Conservation (phyloP, 2,329 filamentous ascomycete genomes). For the Phaeosphaeria sp. region DNA sequence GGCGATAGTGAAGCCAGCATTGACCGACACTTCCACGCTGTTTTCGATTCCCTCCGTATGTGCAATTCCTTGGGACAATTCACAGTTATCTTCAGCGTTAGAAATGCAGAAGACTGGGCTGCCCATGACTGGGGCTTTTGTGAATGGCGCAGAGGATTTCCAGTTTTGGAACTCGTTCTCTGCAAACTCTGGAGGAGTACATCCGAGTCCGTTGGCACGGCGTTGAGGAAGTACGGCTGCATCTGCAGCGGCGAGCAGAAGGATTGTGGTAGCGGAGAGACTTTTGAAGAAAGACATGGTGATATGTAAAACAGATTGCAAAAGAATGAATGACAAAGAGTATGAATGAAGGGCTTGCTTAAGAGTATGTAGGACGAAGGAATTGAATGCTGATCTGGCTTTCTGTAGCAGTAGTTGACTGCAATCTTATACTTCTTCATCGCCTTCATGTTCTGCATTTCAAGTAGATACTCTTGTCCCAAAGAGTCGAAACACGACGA, state of each 20-base stretch:
- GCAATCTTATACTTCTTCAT: neutral
- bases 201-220: neutral
- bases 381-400: neutral
- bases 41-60: neutral
- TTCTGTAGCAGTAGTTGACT: neutral
- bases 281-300: conserved; percentile 1
- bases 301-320: neutral
- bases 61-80: conserved; percentile 1
- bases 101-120: conserved; percentile 3
- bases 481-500: neutral
- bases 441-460: neutral
- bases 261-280: neutral
- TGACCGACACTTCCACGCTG: neutral
- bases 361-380: neutral
- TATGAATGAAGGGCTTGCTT: neutral
- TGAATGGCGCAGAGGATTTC: conserved; percentile 5
- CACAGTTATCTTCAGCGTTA: conserved; percentile 3
- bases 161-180: neutral
- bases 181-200: neutral
- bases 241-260: neutral
- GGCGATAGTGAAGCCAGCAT: neutral
- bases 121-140: conserved; percentile 1
- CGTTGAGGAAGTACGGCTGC: conserved; percentile 2
- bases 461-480: neutral
- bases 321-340: neutral